Evolutionary conservation across 108 stramenopile genomes (phyloP).

Genomic region (Tribonema minus): DNA sequence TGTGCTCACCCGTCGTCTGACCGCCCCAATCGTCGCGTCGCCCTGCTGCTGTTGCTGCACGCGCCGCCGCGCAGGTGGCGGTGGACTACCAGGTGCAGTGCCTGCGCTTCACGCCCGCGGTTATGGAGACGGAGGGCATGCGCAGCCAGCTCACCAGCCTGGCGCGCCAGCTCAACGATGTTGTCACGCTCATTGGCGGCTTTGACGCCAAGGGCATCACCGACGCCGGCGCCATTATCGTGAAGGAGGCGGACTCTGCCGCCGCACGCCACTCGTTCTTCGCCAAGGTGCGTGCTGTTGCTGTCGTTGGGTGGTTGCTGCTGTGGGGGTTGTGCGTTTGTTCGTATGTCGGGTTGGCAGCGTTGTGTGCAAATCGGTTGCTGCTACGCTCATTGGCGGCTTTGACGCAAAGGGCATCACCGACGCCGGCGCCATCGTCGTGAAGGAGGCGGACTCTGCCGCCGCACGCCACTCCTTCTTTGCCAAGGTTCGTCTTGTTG

Average conservation of each 20-base stretch:
- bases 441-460: not conserved
- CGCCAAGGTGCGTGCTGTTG: no score
- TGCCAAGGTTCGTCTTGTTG: no score
- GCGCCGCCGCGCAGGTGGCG: no score
- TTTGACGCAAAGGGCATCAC: constrained; percentile 65
- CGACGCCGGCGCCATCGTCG: constrained; percentile 42
- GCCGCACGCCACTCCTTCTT: constrained; percentile 53
- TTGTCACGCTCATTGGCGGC: constrained; percentile 55
- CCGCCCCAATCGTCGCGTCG: no score
- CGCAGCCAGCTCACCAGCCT: constrained; percentile 64
- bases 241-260: not conserved
- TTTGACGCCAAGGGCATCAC: constrained; percentile 65
- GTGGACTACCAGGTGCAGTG: constrained; percentile 75
- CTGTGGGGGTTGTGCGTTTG: no score
- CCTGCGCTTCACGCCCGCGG: constrained; percentile 75
- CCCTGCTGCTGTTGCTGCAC: no score
- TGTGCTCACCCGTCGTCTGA: no score
- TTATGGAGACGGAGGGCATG: constrained; percentile 61
- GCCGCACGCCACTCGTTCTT: constrained; percentile 53
- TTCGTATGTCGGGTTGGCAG: no score
- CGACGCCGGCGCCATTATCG: constrained; percentile 40
- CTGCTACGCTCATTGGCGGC: constrained; percentile 55
- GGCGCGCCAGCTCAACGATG: constrained; percentile 60
- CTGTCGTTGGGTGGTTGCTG: no score
- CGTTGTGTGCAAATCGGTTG: no score